These are phyloP conservation scores for Sequoiadendron giganteum DNA, from an alignment of 75 land plant species.

Conservation along the genomic window DNA sequence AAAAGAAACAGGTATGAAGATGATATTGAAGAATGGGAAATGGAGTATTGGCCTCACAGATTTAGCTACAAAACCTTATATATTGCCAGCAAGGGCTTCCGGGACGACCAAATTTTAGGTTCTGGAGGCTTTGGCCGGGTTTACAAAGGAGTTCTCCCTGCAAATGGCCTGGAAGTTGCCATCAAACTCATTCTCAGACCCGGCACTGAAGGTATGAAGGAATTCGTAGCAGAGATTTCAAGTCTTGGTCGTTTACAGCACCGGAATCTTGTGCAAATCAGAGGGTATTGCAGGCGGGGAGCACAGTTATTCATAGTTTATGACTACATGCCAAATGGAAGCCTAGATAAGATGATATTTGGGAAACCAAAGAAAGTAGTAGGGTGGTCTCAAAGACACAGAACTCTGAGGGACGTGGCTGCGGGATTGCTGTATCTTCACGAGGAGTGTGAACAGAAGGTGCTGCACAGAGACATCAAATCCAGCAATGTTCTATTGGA, in stretches of 20 bases:
- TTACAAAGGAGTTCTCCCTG: slow-evolving; percentile 34
- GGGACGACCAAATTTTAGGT: slow-evolving; percentile 34
- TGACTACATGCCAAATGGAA: slow-evolving; percentile 56
- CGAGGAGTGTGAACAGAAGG: slow-evolving; percentile 14
- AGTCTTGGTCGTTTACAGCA: slow-evolving; percentile 59
- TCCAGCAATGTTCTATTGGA: slow-evolving; percentile 8
- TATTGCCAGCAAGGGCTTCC: slow-evolving; percentile 41
- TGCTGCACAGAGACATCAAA: slow-evolving; percentile 5
- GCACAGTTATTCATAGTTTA: slow-evolving; percentile 39
- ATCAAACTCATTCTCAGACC: slow-evolving; percentile 45
- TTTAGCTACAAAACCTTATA: slow-evolving; percentile 44
- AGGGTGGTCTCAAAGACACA: slow-evolving; percentile 36
- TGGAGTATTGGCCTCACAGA: slow-evolving; percentile 36
- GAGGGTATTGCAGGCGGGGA: slow-evolving; percentile 54
- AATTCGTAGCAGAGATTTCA: slow-evolving; percentile 60
- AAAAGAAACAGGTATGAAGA: neutral
- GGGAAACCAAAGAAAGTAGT: slow-evolving; percentile 18
- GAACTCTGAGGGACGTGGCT: slow-evolving; percentile 43
- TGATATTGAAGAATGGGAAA: slow-evolving; percentile 41
- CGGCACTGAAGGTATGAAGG: slow-evolving; percentile 58
- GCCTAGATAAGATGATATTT: slow-evolving; percentile 43
- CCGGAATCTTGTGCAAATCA: slow-evolving; percentile 54
- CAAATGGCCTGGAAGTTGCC: slow-evolving; percentile 23
- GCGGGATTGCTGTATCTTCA: slow-evolving; percentile 29
- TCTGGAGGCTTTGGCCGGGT: slow-evolving; percentile 53